Percentiles rank a stretch among this genome's conserved stretches.
These are phyloP conservation scores for Ustilago trichophora DNA, from an alignment of 1,284 basidiomycete genomes.

Conservation along the genomic window DNA sequence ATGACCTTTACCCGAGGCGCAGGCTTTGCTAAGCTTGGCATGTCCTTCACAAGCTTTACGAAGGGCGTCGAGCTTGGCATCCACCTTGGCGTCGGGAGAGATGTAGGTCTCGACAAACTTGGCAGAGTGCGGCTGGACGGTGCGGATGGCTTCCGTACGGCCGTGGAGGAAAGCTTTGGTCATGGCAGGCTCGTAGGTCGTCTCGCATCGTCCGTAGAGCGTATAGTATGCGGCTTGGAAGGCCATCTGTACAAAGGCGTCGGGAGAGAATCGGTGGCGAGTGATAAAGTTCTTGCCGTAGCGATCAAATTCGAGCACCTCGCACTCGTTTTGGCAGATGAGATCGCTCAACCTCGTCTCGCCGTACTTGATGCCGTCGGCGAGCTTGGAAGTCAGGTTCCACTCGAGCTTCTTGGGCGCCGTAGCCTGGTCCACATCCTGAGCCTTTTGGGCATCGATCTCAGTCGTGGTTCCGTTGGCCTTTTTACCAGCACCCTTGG, in stretches of 20 bases:
- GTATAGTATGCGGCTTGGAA: slow-evolving; percentile 92
- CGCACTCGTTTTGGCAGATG: slow-evolving; percentile 97
- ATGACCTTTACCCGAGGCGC: slow-evolving; percentile 86
- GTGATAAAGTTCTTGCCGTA: slow-evolving; percentile 88
- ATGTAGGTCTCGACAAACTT: slow-evolving; percentile 54
- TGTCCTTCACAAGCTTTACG: slow-evolving; percentile 87
- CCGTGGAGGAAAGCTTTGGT: slow-evolving; percentile 95
- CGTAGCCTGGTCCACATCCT: slow-evolving; percentile 74
- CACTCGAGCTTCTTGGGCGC: slow-evolving; percentile 95
- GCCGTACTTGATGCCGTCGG: slow-evolving; percentile 87
- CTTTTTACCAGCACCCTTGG: slow-evolving; percentile 75
- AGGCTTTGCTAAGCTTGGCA: slow-evolving; percentile 83
- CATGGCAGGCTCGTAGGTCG: slow-evolving; percentile 98
- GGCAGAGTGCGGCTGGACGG: slow-evolving; percentile 85
- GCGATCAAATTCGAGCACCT: slow-evolving; percentile 84
- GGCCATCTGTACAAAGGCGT: slow-evolving; percentile 65
- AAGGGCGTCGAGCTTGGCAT: slow-evolving; percentile 77
- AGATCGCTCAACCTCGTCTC: slow-evolving; percentile 92
- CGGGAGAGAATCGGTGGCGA: slow-evolving; percentile 67
- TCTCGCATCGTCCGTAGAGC: slow-evolving; percentile 88
- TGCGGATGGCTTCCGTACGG: slow-evolving; percentile 91
- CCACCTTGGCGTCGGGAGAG: slow-evolving; percentile 71
- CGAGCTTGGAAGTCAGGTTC: slow-evolving; percentile 82
- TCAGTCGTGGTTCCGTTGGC: slow-evolving; percentile 59
- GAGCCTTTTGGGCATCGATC: slow-evolving; percentile 37